Evolutionary conservation across 2,329 filamentous ascomycete genomes (phyloP), one percentile per base, ranked within the genome.

Genomic region (Phyllosticta citriasiana): DNA sequence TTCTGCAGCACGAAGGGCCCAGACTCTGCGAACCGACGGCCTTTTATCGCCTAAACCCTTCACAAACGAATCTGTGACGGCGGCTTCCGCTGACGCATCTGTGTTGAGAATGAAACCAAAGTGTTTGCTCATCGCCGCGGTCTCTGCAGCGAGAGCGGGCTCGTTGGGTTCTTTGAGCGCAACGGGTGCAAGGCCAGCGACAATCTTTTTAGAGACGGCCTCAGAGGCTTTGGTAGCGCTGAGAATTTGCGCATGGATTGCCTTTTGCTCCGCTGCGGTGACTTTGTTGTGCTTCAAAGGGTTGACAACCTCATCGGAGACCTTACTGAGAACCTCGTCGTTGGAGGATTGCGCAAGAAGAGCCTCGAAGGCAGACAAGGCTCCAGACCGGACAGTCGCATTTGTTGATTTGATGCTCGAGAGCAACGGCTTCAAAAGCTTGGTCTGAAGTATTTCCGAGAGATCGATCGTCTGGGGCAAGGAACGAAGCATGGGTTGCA

Each of bases 341-440:
- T 89, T 82, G 55, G 76, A 71, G 66, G 84, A 88, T 66, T 82
- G 81, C 52, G 77, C 73, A 30, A 89, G 82, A n/a, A 92, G 78
- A 9, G 83, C 82, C 65, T 82, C 81, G 72, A 97, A 96, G 7
- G 88, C 88, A 50, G 82, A 80, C 24, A 92, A 76, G 8, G 89
- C 88, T 25, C 91, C 91, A 64, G 83, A 83, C 61, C 93, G 86
- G 64, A 97, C 90, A 2, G 76, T 75, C 14, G 84, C 78, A 72
- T 96, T 97, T 69, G 88, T 92, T 1, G 94, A 97, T 74, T 96
- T 97, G 73, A 92, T 80, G 70, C 91, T 96, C 51, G 91, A 86
- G n/a, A 97, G 76, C 12, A 99, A 78, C 5, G 91, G 90, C 73
- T 96, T 97, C 47, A 95, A 74, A 40, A 99, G 80, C 64, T 88